phyloP scores from a whole-genome alignment of 768 basidiomycete species.

The Kondoa subrosea region DNA sequence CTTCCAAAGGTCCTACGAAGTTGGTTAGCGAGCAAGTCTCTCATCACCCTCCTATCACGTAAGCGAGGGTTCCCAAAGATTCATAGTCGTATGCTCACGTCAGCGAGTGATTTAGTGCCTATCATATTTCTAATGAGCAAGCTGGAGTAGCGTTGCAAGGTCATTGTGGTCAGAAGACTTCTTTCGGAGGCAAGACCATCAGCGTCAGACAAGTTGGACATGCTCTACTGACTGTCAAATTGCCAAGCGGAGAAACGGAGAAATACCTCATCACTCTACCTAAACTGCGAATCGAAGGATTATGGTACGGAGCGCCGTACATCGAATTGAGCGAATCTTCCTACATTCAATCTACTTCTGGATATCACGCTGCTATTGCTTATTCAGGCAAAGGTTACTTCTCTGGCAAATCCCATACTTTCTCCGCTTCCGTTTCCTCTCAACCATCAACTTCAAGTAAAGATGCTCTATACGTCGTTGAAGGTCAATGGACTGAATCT shows the following conservation, averaged over 20 bases:
- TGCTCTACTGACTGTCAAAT: slow-evolving; percentile 55
- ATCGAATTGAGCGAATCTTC: slow-evolving; percentile 74
- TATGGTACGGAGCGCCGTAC: slow-evolving; percentile 27
- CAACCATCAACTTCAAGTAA: slow-evolving; percentile 28
- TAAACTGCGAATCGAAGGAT: slow-evolving; percentile 73
- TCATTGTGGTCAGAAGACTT: slow-evolving; percentile 76
- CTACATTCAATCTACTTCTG: slow-evolving; percentile 54
- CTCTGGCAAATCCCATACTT: slow-evolving; percentile 76
- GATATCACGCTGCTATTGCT: slow-evolving; percentile 45
- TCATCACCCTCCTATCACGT: slow-evolving; percentile 48
- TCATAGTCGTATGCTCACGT: not conserved
- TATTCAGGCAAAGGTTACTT: slow-evolving; percentile 93
- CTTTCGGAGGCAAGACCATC: slow-evolving; percentile 52
- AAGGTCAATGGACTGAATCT: slow-evolving; percentile 64
- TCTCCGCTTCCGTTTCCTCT: slow-evolving; percentile 51
- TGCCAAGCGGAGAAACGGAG: slow-evolving; percentile 44
- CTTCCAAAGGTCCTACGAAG: slow-evolving; percentile 15
- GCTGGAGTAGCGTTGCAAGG: slow-evolving; percentile 65
- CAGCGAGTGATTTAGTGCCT: slow-evolving; percentile 44
- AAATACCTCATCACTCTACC: slow-evolving; percentile 81
- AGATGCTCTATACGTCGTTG: slow-evolving; percentile 40
- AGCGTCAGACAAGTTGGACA: slow-evolving; percentile 88
- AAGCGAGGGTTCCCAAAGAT: slow-evolving; percentile 4
- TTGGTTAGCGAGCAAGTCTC: slow-evolving; percentile 44
- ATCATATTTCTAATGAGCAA: slow-evolving; percentile 61